Percentiles rank a stretch among this genome's conserved stretches.
These are phyloP conservation scores for Canavalia gladiata DNA, from an alignment of 306 rosid genomes.

Conservation along the genomic window DNA sequence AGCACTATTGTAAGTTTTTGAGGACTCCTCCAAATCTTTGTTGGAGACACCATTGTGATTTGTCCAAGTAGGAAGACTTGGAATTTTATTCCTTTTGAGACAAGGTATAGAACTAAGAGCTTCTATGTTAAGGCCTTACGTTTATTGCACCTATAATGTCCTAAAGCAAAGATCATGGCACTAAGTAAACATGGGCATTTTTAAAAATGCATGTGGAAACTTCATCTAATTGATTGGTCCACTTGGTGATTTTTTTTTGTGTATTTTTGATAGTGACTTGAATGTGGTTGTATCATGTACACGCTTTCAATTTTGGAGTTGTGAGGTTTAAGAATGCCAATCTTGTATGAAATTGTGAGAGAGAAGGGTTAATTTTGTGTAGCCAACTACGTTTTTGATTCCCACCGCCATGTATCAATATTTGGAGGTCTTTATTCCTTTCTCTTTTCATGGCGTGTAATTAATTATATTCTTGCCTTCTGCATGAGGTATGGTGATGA, in stretches of 20 bases:
- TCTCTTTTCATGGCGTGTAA: conserved; percentile 38
- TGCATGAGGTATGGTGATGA: conserved; percentile 29
- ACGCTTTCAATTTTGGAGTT: not conserved
- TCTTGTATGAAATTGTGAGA: not conserved
- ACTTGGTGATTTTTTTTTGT: not conserved
- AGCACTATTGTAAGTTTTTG: conserved; percentile 5
- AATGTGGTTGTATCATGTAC: conserved; percentile 56
- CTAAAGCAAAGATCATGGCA: conserved; percentile 2
- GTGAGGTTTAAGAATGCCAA: not conserved
- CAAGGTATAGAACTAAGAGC: conserved; percentile 36
- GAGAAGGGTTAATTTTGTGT: not conserved
- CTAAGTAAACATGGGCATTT: conserved; percentile 39
- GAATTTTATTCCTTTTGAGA: conserved; percentile 35
- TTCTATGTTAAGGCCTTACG: conserved; percentile 34
- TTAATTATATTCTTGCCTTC: conserved; percentile 55
- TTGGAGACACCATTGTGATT: conserved; percentile 45
- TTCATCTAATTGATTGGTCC: conserved; percentile 20
- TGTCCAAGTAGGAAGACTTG: conserved; percentile 17
- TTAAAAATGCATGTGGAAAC: conserved; percentile 16
- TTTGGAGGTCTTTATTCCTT: not conserved
- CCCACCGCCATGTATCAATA: not conserved
- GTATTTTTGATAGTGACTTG: conserved; percentile 53
- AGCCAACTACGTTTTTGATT: not conserved
- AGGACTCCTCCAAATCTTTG: conserved; percentile 46
- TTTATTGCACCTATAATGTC: conserved; percentile 47